Conservation (phyloP, 2,329 filamentous ascomycete species). For the Conoideocrella luteorostrata region DNA sequence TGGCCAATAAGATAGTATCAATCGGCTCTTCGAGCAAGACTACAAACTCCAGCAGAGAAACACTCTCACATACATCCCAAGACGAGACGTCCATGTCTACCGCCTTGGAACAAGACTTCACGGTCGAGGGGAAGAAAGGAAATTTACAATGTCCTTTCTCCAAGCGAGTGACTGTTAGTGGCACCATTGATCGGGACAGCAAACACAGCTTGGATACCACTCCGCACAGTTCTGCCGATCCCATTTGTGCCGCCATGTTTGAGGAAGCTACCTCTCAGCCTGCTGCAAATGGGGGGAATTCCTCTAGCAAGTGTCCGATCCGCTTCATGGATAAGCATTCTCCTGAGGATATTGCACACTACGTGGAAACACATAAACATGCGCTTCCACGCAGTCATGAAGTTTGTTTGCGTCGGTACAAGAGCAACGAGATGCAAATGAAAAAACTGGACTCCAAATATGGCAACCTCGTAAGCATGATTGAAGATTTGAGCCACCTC, state of each 20-base stretch:
- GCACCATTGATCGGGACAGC: conserved; percentile 16
- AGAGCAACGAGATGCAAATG: conserved; percentile 78
- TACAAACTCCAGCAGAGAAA: conserved; percentile 42
- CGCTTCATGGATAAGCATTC: conserved; percentile 88
- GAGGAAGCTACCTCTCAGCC: conserved; percentile 52
- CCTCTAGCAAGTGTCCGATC: conserved; percentile 78
- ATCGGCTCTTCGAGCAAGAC: conserved; percentile 45
- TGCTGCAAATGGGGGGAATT: conserved; percentile 42
- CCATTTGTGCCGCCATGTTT: conserved; percentile 58
- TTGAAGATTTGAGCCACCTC: conserved; percentile 78
- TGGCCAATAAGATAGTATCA: conserved; percentile 46
- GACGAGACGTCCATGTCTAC: conserved; percentile 54
- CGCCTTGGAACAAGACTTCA: conserved; percentile 82
- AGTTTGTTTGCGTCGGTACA: conserved; percentile 83
- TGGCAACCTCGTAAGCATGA: conserved; percentile 87
- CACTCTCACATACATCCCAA: conserved; percentile 36
- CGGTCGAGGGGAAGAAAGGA: conserved; percentile 74
- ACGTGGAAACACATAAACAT: conserved; percentile 93
- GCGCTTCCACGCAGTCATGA: conserved; percentile 90
- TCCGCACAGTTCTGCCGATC: conserved; percentile 47
- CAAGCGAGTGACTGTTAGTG: conserved; percentile 31
- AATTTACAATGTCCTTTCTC: conserved; percentile 76
- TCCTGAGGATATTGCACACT: conserved; percentile 85
- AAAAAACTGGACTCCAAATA: conserved; percentile 91
- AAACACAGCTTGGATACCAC: conserved; percentile 28